Conservation (phyloP, 805 yeast genomes). For the Metschnikowia peoriensis region DNA sequence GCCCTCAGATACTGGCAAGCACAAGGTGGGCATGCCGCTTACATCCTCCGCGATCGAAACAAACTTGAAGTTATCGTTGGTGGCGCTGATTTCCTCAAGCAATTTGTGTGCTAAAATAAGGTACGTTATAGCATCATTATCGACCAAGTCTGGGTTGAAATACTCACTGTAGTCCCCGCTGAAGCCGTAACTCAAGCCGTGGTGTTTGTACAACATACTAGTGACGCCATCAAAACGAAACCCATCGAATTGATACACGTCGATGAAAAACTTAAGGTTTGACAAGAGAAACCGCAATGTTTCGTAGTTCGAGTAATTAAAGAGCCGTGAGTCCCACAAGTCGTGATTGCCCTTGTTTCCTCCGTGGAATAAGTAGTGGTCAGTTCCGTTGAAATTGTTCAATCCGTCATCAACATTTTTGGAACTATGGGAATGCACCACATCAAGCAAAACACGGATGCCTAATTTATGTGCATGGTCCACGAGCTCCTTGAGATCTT, state of each 20-base stretch:
- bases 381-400: conserved; percentile 92
- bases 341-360: conserved; percentile 89
- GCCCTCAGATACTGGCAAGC: conserved; percentile 69
- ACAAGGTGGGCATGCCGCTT: conserved; percentile 94
- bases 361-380: conserved; percentile 89
- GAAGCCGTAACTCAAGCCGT: conserved; percentile 88
- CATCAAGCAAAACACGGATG: conserved; percentile 80
- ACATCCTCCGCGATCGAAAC: conserved; percentile 95
- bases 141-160: conserved; percentile 74
- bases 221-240: conserved; percentile 97
- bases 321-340: conserved; percentile 94
- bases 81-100: conserved; percentile 50
- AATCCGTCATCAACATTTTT: conserved; percentile 93
- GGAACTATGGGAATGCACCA: conserved; percentile 95
- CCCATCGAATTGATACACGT: conserved; percentile 87
- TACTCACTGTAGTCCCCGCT: conserved; percentile 93
- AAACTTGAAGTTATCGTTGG: conserved; percentile 40
- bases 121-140: conserved; percentile 82
- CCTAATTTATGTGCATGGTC: conserved; percentile 92
- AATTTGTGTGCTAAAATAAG: conserved; percentile 88
- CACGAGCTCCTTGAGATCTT: conserved; percentile 83
- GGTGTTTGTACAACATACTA: conserved; percentile 86
- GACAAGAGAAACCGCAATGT: conserved; percentile 82
- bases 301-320: conserved; percentile 89
- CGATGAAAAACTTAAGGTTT: conserved; percentile 79